A percentile compares a stretch with the other conserved stretches of the same genome.
phyloP scores from a whole-genome alignment of 257 asterid genomes.

The Coffea canephora region DNA sequence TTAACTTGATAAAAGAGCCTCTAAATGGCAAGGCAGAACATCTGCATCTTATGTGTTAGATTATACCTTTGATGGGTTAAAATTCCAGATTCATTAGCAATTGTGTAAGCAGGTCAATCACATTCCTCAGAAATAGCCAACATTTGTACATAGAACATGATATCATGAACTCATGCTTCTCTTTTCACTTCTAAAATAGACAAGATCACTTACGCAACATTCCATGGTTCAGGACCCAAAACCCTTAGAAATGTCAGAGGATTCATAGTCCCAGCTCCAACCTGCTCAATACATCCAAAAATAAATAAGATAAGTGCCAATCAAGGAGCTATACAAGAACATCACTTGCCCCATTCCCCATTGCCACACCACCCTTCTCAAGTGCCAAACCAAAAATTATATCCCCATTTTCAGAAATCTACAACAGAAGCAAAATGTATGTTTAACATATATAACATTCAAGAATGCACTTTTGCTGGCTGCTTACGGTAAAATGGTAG shows the following conservation, averaged over 20 bases:
- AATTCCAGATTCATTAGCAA: neutral
- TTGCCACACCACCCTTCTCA: neutral
- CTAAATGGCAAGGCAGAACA: neutral
- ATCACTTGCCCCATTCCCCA: neutral
- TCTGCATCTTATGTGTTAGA: neutral
- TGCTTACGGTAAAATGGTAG: neutral
- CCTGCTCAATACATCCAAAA: constrained; percentile 54
- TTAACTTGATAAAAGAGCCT: neutral
- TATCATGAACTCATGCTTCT: neutral
- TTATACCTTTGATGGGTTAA: neutral
- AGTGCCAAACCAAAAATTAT: neutral
- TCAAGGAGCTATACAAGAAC: neutral
- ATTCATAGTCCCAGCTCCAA: constrained; percentile 99
- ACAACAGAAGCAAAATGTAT: neutral
- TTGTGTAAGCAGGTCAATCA: neutral
- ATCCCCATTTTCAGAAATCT: neutral
- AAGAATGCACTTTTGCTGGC: neutral
- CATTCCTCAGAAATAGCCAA: neutral
- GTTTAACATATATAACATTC: neutral
- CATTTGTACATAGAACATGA: neutral
- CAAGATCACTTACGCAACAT: constrained; percentile 75
- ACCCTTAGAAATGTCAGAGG: constrained; percentile 93
- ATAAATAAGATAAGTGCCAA: constrained; percentile 16
- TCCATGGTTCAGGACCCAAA: constrained; percentile 99
- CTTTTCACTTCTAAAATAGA: neutral